Evolutionary conservation across 495 filamentous ascomycete species (phyloP).

Genomic region (Margaritispora aquatica): DNA sequence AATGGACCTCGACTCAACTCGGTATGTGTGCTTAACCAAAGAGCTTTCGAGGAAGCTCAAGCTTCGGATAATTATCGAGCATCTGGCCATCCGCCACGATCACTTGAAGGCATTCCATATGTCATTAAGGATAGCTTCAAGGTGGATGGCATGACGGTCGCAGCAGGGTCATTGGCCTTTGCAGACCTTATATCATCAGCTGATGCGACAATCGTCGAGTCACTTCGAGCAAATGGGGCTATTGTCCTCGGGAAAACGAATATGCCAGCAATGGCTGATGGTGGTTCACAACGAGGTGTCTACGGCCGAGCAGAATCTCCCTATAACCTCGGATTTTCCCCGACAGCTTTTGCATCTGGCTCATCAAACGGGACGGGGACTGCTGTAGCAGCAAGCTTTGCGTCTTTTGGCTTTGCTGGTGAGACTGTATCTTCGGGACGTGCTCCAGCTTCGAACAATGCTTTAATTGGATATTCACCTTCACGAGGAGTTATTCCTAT

Average conservation of each 20-base stretch:
- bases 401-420: conserved; percentile 27
- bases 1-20: conserved; percentile 24
- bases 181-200: conserved; percentile 18
- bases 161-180: conserved; percentile 30
- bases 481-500: conserved; percentile 27
- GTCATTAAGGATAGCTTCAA: conserved; percentile 32
- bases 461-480: conserved; percentile 29
- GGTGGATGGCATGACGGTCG: conserved; percentile 27
- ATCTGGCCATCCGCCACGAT: not conserved
- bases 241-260: conserved; percentile 31
- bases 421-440: conserved; percentile 29
- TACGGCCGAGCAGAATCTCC: conserved; percentile 30
- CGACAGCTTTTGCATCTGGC: conserved; percentile 30
- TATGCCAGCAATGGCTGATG: conserved; percentile 32
- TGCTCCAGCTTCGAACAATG: conserved; percentile 31
- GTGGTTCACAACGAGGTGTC: conserved; percentile 30
- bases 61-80: conserved; percentile 28
- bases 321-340: conserved; percentile 29
- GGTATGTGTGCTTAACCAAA: conserved; percentile 26
- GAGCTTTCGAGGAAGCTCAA: conserved; percentile 29
- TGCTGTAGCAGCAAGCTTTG: conserved; percentile 28
- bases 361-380: conserved; percentile 29
- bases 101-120: conserved; percentile 26
- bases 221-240: conserved; percentile 25
- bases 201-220: conserved; percentile 26